These are phyloP conservation scores for Nothophaeocryptopus gaeumannii DNA, from an alignment of 2,329 filamentous ascomycete species.

Conservation along the genomic window DNA sequence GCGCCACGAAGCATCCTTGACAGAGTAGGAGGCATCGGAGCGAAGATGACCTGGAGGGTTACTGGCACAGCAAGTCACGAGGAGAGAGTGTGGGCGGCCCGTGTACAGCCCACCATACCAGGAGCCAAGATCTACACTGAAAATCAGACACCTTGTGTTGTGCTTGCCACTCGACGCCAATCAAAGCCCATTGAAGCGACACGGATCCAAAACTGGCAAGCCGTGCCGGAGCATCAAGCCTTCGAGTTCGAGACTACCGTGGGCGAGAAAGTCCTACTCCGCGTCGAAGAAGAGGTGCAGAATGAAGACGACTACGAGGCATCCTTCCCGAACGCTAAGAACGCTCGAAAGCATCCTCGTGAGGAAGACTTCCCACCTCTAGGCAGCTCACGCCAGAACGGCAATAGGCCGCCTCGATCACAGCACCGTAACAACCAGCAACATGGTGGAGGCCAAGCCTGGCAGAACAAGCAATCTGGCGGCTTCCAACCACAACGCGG, in stretches of 20 bases:
- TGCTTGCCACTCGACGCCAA: conserved; percentile 75
- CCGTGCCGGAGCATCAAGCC: conserved; percentile 66
- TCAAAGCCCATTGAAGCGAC: conserved; percentile 75
- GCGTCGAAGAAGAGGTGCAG: conserved; percentile 70
- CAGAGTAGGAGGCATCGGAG: conserved; percentile 83
- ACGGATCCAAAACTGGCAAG: conserved; percentile 80
- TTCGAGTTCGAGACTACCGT: conserved; percentile 80
- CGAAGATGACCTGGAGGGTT: conserved; percentile 79
- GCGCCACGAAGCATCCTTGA: conserved; percentile 70
- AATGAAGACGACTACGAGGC: conserved; percentile 63
- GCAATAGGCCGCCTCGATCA: conserved; percentile 30
- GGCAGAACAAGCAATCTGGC: conserved; percentile 14
- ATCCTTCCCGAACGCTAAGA: conserved; percentile 58
- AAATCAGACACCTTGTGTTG: conserved; percentile 72
- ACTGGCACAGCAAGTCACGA: conserved; percentile 72
- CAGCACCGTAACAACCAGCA: conserved; percentile 23
- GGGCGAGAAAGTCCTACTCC: conserved; percentile 79
- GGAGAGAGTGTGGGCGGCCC: conserved; percentile 82
- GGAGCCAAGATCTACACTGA: conserved; percentile 72
- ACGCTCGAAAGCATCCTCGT: conserved; percentile 62
- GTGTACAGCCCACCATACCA: conserved; percentile 68
- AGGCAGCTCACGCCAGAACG: conserved; percentile 21
- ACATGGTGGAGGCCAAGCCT: conserved; percentile 36
- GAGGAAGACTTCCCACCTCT: conserved; percentile 49
- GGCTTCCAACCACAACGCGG: conserved; percentile 31